Evolutionary conservation across 768 basidiomycete genomes (phyloP).

Genomic region (Trametes coccinea): DNA sequence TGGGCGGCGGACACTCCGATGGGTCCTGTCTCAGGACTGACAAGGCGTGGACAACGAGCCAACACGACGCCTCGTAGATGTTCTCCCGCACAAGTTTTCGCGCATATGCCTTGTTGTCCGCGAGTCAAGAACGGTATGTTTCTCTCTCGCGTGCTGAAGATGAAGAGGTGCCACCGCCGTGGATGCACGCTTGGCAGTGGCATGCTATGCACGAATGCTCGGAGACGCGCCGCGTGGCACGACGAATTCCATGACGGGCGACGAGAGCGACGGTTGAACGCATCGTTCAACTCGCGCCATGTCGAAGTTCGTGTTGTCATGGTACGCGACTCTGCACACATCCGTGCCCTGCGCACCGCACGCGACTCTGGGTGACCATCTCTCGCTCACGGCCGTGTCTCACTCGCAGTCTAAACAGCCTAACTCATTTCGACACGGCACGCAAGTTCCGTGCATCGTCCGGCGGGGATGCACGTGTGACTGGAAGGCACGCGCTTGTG

Average conservation of each 20-base stretch:
- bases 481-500: conserved; percentile 6
- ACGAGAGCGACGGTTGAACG: background rate
- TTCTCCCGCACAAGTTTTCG: too few species aligned
- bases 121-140: too few species aligned
- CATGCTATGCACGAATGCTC: background rate
- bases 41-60: too few species aligned
- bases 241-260: background rate
- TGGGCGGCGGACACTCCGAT: too few species aligned
- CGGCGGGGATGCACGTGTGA: conserved; percentile 4
- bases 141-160: too few species aligned
- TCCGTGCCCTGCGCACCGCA: too few species aligned
- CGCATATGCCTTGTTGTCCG: too few species aligned
- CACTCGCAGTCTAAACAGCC: background rate
- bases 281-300: too few species aligned
- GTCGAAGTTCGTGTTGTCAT: background rate
- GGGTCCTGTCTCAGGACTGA: too few species aligned
- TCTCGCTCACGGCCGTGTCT: background rate
- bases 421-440: background rate
- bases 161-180: too few species aligned
- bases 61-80: too few species aligned
- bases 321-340: background rate
- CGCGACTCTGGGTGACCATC: too few species aligned
- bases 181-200: background rate
- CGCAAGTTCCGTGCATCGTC: background rate
- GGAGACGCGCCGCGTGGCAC: background rate